Percentiles rank a stretch among this genome's conserved stretches.
phyloP scores from a whole-genome alignment of 2,329 filamentous ascomycete species.

The Knoxdaviesia capensis region DNA sequence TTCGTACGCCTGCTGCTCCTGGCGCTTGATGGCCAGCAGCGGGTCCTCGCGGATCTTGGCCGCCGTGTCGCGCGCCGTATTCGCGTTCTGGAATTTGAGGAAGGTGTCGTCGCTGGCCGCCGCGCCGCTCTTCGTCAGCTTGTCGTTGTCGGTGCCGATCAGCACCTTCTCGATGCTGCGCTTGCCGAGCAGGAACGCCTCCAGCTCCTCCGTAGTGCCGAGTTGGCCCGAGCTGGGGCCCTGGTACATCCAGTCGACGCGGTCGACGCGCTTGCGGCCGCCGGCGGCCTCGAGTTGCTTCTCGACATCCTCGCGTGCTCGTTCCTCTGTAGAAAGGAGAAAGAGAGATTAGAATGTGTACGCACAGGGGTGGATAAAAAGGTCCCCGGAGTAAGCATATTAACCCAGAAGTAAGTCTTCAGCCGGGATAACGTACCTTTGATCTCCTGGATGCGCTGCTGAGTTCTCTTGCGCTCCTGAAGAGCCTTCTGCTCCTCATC shows the following conservation, averaged over 20 bases:
- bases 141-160: constrained; percentile 61
- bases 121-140: constrained; percentile 54
- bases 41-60: constrained; percentile 82
- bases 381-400: too few relatives aligned
- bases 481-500: constrained; percentile 82
- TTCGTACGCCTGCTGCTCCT: constrained; percentile 67
- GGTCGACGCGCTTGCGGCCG: constrained; percentile 56
- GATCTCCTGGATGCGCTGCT: constrained; percentile 79
- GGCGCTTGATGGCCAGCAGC: constrained; percentile 77
- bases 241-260: constrained; percentile 97
- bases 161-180: constrained; percentile 69
- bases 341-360: not conserved
- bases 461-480: constrained; percentile 83
- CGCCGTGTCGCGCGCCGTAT: constrained; percentile 59
- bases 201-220: constrained; percentile 73
- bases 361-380: too few relatives aligned
- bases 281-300: constrained; percentile 76
- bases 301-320: constrained; percentile 79
- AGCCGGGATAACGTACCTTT: constrained; percentile 18
- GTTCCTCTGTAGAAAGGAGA: constrained; percentile 39
- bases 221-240: constrained; percentile 60
- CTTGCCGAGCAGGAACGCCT: constrained; percentile 85
- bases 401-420: not conserved
- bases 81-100: constrained; percentile 41
- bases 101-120: constrained; percentile 25